Conservation (phyloP, 2,329 filamentous ascomycete genomes). For the Monosporascus sp. region DNA sequence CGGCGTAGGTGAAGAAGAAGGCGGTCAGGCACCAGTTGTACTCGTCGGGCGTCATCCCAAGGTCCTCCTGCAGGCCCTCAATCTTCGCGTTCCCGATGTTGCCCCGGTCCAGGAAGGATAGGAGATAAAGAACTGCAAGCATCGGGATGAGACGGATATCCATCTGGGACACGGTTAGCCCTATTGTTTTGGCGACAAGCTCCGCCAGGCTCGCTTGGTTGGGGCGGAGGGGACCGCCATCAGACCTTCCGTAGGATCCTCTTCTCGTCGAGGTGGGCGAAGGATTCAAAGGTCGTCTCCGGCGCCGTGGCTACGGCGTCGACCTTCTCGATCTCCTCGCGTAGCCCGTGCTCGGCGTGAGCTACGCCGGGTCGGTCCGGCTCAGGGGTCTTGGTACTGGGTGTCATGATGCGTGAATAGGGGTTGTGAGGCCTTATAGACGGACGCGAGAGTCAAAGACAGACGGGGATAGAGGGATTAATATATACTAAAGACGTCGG, state of each 20-base stretch:
- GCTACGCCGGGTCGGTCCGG: slow-evolving; percentile 9
- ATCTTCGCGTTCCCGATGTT: slow-evolving; percentile 66
- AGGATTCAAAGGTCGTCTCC: slow-evolving; percentile 19
- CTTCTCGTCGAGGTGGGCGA: slow-evolving; percentile 47
- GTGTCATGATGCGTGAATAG: slow-evolving; percentile 11
- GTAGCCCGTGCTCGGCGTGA: slow-evolving; percentile 6
- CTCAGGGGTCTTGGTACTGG: slow-evolving; percentile 12
- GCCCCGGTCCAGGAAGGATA: slow-evolving; percentile 63
- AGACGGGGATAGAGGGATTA: neutral
- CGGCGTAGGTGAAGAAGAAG: slow-evolving; percentile 76
- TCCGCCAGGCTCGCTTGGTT: neutral
- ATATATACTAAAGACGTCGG: neutral
- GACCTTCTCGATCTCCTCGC: slow-evolving; percentile 13
- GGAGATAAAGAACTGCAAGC: slow-evolving; percentile 62
- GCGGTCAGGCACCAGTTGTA: slow-evolving; percentile 66
- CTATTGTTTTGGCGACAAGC: neutral
- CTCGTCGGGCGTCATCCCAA: slow-evolving; percentile 55
- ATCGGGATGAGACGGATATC: slow-evolving; percentile 49
- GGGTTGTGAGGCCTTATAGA: neutral
- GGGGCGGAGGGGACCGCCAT: neutral
- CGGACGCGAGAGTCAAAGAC: neutral
- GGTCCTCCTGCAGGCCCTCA: slow-evolving; percentile 45
- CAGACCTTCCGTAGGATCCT: slow-evolving; percentile 50
- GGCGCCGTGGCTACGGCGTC: slow-evolving; percentile 16
- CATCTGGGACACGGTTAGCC: slow-evolving; percentile 32